Evolutionary conservation across 1,284 basidiomycete genomes (phyloP).

Genomic region (Ceraceosorus guamensis): DNA sequence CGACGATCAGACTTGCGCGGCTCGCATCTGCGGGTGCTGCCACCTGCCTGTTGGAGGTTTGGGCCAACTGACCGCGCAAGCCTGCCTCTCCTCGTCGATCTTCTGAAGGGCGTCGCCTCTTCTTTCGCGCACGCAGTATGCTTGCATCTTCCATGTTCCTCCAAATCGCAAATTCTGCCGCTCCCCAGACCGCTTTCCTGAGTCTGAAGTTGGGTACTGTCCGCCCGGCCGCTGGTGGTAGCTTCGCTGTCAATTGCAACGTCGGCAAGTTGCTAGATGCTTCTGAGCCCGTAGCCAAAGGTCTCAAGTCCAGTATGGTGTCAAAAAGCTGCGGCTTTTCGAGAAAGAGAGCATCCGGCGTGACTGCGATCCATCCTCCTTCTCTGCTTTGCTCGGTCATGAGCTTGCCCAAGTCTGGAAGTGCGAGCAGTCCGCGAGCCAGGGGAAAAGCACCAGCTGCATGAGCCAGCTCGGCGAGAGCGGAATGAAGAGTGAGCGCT

Average conservation of each 20-base stretch:
- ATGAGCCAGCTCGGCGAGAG: slow-evolving; percentile 24
- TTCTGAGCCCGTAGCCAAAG: background rate
- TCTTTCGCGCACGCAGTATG: background rate
- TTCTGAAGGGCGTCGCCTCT: background rate
- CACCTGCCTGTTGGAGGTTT: too few relatives aligned
- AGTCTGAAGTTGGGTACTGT: too few relatives aligned
- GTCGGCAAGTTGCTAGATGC: too few relatives aligned
- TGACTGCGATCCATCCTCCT: background rate
- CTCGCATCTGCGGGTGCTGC: too few relatives aligned
- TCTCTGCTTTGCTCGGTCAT: background rate
- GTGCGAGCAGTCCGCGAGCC: background rate
- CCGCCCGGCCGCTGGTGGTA: too few relatives aligned
- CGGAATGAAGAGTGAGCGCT: slow-evolving; percentile 23
- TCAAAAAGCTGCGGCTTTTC: background rate
- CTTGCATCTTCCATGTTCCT: background rate
- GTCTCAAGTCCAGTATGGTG: background rate
- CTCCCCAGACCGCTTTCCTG: background rate
- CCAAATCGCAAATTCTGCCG: background rate
- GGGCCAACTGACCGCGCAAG: too few relatives aligned
- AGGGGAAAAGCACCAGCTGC: slow-evolving; percentile 6
- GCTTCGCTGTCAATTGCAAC: background rate
- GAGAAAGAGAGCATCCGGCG: background rate
- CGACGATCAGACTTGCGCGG: background rate
- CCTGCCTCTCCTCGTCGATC: too few relatives aligned
- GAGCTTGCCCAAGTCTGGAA: background rate